These are phyloP conservation scores for Domatiomyces globalis DNA, from an alignment of 2,329 filamentous ascomycete genomes.

Conservation along the genomic window DNA sequence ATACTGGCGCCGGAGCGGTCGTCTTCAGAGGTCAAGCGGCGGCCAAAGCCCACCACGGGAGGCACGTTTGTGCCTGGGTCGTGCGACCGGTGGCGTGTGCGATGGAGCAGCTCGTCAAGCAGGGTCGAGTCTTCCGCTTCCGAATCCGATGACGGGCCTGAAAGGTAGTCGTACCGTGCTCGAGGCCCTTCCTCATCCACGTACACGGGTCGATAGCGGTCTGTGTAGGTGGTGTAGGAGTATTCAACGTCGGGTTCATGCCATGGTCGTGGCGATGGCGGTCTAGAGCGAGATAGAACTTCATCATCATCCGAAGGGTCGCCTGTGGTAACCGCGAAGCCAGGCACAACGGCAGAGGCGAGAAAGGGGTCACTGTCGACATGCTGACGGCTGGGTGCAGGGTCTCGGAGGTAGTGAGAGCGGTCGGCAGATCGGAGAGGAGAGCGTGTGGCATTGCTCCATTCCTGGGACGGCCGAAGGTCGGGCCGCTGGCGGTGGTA, in stretches of 20 bases:
- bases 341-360: constrained; percentile 6
- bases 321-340: constrained; percentile 10
- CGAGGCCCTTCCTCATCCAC: constrained; percentile 2
- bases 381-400: neutral
- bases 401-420: constrained; percentile 14
- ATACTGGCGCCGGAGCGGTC: neutral
- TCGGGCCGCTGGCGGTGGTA: constrained; percentile 17
- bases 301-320: constrained; percentile 12
- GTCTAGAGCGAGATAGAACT: neutral
- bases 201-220: constrained; percentile 15
- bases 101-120: neutral
- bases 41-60: neutral
- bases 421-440: constrained; percentile 24
- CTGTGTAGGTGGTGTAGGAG: constrained; percentile 11
- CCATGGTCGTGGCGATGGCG: constrained; percentile 15
- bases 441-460: constrained; percentile 25
- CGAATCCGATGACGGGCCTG: constrained; percentile 11
- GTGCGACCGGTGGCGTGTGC: neutral
- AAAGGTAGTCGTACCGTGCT: constrained; percentile 4
- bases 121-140: constrained; percentile 1
- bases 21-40: neutral
- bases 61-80: neutral
- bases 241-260: constrained; percentile 11
- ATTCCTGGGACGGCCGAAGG: constrained; percentile 27
- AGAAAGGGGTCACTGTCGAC: constrained; percentile 4